Percentiles rank a stretch among this genome's conserved stretches.
These are phyloP conservation scores for Phaeosphaeriaceae sp. DNA, from an alignment of 2,329 filamentous ascomycete genomes.

Conservation along the genomic window DNA sequence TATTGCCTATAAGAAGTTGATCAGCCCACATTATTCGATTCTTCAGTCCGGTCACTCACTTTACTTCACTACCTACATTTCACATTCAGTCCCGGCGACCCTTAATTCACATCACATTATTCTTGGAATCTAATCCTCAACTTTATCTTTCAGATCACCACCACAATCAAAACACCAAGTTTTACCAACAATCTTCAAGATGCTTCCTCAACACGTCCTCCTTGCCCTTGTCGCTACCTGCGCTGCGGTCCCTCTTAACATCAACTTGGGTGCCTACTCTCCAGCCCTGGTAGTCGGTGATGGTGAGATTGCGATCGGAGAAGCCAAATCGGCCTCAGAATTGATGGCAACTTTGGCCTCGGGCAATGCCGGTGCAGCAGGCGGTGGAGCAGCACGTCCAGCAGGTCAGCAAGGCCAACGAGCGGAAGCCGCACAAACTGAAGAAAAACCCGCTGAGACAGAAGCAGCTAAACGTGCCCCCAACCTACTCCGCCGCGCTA, in stretches of 20 bases:
- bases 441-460: constrained; percentile 30
- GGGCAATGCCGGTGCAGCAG: constrained; percentile 42
- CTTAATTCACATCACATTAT: constrained; percentile 25
- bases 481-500: constrained; percentile 32
- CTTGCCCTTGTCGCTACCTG: constrained; percentile 44
- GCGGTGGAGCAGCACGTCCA: constrained; percentile 20
- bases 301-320: constrained; percentile 59
- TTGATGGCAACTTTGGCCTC: constrained; percentile 55
- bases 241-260: constrained; percentile 56
- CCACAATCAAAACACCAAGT: constrained; percentile 24
- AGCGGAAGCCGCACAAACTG: constrained; percentile 21
- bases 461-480: constrained; percentile 35
- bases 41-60: constrained; percentile 49
- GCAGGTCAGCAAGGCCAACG: constrained; percentile 27
- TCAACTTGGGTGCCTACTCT: constrained; percentile 60
- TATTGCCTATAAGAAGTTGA: constrained; percentile 35
- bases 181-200: constrained; percentile 31
- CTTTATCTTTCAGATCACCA: constrained; percentile 6
- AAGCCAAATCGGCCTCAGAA: constrained; percentile 49
- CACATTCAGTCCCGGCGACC: constrained; percentile 37
- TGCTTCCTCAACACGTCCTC: constrained; percentile 49
- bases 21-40: constrained; percentile 32
- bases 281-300: constrained; percentile 61
- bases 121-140: constrained; percentile 18
- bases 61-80: constrained; percentile 40